Evolutionary conservation across 345 rosid species (phyloP), one percentile per base, ranked within the genome.

Genomic region (Nasturtium officinale): DNA sequence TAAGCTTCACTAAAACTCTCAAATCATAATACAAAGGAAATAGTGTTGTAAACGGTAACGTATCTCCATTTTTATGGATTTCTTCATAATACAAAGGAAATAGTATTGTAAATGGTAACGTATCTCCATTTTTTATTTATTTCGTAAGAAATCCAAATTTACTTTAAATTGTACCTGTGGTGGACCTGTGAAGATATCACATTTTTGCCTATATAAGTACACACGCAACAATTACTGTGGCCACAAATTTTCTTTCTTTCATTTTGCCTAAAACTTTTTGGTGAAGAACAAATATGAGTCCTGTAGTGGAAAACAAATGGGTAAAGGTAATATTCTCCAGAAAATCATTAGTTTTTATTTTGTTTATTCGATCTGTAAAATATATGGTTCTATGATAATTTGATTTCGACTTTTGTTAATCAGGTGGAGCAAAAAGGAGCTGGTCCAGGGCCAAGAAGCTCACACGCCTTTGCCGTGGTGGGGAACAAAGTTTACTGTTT

Each of bases 401-500:
- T 2, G 23, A 25, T 71, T 30, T 7, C 53, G 46, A 21, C 60
- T 5, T 30, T 0, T 12, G 46, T 23, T 17, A 7, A 52, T 25
- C 43, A 78, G 81, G 51, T 78, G 16, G 53, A 12, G 11, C 77
- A 78, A 50, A 78, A 72, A 42, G 81, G 77, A 72, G 46, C 9
- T 0, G 70, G 77, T 12, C 77, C 77, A 7, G 81, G 81, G 0
- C 52, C 77, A 2, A 78, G 81, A 78, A 78, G 81, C 77, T 72
- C 81, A 25, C 81, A 78, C 8, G 77, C 81, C 3, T 25, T 78
- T 10, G 11, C 81, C 47, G 57, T 71, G 7, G 81, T 72, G 11
- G 81, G 74, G 1, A 60, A 60, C 77, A 78, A 78, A 61, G 72
- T 73, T 2, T 78, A 72, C 15, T 66, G 64, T n/a, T 78, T 78